phyloP scores from a whole-genome alignment of 192 early-diverging fungal species.

The Gigaspora rosea region DNA sequence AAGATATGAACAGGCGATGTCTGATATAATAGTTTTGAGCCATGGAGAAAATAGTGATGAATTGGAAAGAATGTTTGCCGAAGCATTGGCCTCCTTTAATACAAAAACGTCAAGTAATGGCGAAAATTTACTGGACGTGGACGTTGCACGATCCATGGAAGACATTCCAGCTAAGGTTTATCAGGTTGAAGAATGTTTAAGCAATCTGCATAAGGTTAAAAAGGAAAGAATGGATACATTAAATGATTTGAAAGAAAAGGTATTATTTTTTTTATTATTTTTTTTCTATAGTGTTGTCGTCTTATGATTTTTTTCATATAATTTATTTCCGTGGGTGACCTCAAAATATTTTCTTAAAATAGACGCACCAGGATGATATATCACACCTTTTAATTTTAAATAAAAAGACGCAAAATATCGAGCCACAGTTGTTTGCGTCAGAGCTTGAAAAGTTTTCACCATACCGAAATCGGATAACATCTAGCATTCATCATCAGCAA shows the following conservation, averaged over 20 bases:
- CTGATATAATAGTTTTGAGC: conserved; percentile 50
- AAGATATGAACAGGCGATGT: conserved; percentile 45
- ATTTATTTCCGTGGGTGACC: neutral
- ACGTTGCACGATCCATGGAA: conserved; percentile 46
- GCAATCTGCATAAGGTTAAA: conserved; percentile 65
- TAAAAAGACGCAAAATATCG: conserved; percentile 73
- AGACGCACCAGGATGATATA: conserved; percentile 89
- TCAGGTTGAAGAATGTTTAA: conserved; percentile 64
- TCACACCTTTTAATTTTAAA: conserved; percentile 75
- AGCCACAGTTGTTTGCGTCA: conserved; percentile 82
- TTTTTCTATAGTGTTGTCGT: neutral
- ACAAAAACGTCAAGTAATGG: conserved; percentile 35
- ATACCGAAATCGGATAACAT: conserved; percentile 70
- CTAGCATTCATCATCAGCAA: conserved; percentile 73
- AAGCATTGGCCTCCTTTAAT: conserved; percentile 36
- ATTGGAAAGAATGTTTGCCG: conserved; percentile 49
- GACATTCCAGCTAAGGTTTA: conserved; percentile 54
- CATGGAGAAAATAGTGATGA: conserved; percentile 43
- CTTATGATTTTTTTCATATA: neutral
- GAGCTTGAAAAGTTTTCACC: conserved; percentile 92
- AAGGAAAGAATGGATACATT: conserved; percentile 69
- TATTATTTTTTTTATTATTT: no score
- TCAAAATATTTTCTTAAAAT: neutral
- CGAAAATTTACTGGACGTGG: conserved; percentile 58
- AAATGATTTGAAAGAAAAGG: conserved; percentile 76